Evolutionary conservation across 257 asterid genomes (phyloP), one percentile per base, ranked within the genome.

Genomic region (Datura wrightii): DNA sequence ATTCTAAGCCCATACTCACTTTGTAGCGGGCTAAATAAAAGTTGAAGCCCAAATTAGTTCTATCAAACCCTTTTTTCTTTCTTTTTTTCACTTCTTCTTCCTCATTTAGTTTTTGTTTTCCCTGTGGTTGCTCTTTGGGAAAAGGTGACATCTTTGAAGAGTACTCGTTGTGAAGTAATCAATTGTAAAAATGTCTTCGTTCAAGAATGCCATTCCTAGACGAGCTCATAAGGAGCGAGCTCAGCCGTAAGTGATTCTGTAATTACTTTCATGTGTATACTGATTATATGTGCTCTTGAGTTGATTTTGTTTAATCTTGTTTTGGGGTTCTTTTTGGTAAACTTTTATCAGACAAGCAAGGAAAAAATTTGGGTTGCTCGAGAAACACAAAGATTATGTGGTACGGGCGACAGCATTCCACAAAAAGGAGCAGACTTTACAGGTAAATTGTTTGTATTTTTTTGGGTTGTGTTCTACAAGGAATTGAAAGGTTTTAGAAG

Each of bases 301-400:
- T 34, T 62, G 46, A 82, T 37, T 19, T 59, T 13, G 13, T 16
- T 6, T 65, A 9, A 15, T 9, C 5, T 39, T 66, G 41, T 56
- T 19, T 15, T 56, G 14, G 7, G 0, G 31, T 24, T 70, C 80
- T 18, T 5, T 71, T 80, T 39, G 42, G 2, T 55, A 66, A 70
- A 82, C 18, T 83, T 56, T 36, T 54, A 76, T 36, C 86, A 95
- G 99, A 18, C 87, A 89, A 70, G 85, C 92, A 31, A 90, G 99
- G 82, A 92, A 60, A 86, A 93, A 88, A 82, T 95, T 91, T 62
- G 99, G 98, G 79, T 60, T 94, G 81, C 95, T 95, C 9, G 98
- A 95, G 88, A 95, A 95, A 87, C 98, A 92, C 82, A 94, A 95
- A 91, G 99, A 95, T 85, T 95, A 94, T 91, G 97, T 94, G 34